Evolutionary conservation across 805 yeast genomes (phyloP).

Genomic region (Pichia nanzhaoensis): DNA sequence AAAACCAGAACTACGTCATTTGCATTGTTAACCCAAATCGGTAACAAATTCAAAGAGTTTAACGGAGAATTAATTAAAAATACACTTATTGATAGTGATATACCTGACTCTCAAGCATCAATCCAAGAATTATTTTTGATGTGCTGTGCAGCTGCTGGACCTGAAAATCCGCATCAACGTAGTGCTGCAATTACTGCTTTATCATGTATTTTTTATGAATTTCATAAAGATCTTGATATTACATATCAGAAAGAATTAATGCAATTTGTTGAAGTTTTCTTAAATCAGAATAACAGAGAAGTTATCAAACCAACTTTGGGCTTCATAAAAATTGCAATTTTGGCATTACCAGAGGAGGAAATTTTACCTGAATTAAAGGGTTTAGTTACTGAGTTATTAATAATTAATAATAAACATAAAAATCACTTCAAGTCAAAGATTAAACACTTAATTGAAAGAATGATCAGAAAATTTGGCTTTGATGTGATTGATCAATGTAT

Average conservation of each 20-base stretch:
- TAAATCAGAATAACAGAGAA: constrained; percentile 87
- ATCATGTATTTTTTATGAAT: constrained; percentile 82
- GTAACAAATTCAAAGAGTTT: constrained; percentile 54
- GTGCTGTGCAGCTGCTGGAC: constrained; percentile 94
- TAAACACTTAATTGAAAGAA: constrained; percentile 86
- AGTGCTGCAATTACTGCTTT: constrained; percentile 93
- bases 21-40: constrained; percentile 71
- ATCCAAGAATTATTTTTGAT: constrained; percentile 83
- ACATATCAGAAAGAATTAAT: constrained; percentile 67
- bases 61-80: constrained; percentile 62
- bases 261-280: constrained; percentile 80
- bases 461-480: constrained; percentile 84
- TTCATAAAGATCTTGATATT: constrained; percentile 54
- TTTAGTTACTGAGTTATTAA: constrained; percentile 65
- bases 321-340: constrained; percentile 81
- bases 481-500: constrained; percentile 75
- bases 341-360: constrained; percentile 73
- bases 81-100: constrained; percentile 49
- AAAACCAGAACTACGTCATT: constrained; percentile 81
- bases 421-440: constrained; percentile 92
- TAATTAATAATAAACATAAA: constrained; percentile 94
- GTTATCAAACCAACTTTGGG: constrained; percentile 94
- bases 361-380: constrained; percentile 60
- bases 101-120: constrained; percentile 61
- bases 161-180: constrained; percentile 90